Evolutionary conservation across 2,329 filamentous ascomycete genomes (phyloP).

Genomic region (Ophiostoma montium): DNA sequence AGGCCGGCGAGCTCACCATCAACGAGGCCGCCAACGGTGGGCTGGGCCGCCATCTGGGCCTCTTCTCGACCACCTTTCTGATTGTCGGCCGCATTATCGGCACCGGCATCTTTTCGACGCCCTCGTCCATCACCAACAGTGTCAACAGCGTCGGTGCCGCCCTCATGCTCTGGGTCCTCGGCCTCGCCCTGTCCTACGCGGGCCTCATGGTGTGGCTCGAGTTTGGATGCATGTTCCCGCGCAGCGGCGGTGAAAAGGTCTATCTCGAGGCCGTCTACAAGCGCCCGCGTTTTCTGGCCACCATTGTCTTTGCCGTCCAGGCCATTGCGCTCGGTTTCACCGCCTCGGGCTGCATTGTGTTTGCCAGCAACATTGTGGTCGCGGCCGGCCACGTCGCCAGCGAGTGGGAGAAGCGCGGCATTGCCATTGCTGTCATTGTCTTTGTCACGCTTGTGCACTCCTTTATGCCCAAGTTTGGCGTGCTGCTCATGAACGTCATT

Average conservation of each 20-base stretch:
- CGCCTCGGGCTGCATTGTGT: conserved; percentile 15
- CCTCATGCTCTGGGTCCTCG: conserved; percentile 24
- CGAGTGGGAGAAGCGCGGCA: conserved; percentile 42
- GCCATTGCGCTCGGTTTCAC: conserved; percentile 12
- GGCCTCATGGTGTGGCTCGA: conserved; percentile 49
- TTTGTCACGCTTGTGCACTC: conserved; percentile 40
- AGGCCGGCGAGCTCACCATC: conserved; percentile 11
- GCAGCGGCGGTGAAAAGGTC: conserved; percentile 51
- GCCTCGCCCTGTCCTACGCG: conserved; percentile 36
- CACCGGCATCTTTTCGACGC: conserved; percentile 36
- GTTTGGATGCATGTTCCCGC: conserved; percentile 47
- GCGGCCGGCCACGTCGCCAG: conserved; percentile 32
- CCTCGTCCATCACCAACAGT: conserved; percentile 35
- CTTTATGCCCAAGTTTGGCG: conserved; percentile 40
- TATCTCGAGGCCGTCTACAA: conserved; percentile 51
- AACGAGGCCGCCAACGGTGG: conserved; percentile 8
- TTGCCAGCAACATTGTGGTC: conserved; percentile 30
- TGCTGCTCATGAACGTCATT: conserved; percentile 43
- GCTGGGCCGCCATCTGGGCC: conserved; percentile 11
- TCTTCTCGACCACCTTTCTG: conserved; percentile 13
- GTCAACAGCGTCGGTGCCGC: conserved; percentile 37
- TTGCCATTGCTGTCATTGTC: conserved; percentile 38
- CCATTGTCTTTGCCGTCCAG: conserved; percentile 39
- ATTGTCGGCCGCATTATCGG: conserved; percentile 18
- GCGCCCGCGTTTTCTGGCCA: conserved; percentile 42